Evolutionary conservation across 345 rosid genomes (phyloP).

Genomic region (Eutrema heterophyllum): DNA sequence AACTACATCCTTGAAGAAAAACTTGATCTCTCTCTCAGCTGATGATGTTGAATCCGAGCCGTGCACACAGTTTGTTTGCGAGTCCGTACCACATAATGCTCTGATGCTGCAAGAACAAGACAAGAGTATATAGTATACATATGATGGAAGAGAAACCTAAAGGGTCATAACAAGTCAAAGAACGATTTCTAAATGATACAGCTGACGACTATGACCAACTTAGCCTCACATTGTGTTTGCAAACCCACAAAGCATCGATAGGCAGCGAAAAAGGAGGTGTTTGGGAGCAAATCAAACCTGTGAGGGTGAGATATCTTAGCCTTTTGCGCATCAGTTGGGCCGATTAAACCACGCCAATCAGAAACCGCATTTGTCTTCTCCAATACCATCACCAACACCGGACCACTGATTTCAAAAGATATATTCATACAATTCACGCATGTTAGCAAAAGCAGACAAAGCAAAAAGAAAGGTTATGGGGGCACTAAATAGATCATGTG

Average conservation of each 20-base stretch:
- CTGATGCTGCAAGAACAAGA: slow-evolving; percentile 47
- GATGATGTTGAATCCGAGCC: slow-evolving; percentile 80
- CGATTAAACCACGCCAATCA: slow-evolving; percentile 79
- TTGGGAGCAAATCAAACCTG: slow-evolving; percentile 34
- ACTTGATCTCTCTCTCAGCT: slow-evolving; percentile 68
- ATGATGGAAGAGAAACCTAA: neutral
- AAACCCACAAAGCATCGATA: neutral
- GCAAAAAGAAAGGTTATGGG: neutral
- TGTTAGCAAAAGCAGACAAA: neutral
- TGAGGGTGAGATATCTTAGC: slow-evolving; percentile 74
- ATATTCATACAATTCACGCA: neutral
- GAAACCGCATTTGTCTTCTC: slow-evolving; percentile 74
- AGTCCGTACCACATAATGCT: slow-evolving; percentile 71
- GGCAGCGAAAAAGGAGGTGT: neutral
- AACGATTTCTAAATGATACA: neutral
- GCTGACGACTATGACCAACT: neutral
- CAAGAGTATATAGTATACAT: neutral
- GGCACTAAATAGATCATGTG: neutral
- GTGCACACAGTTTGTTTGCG: slow-evolving; percentile 67
- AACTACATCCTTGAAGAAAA: slow-evolving; percentile 55
- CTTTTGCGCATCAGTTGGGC: slow-evolving; percentile 69
- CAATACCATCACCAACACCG: slow-evolving; percentile 69
- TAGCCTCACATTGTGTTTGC: neutral
- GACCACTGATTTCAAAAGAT: slow-evolving; percentile 51
- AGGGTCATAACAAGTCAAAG: neutral